These are phyloP conservation scores for Naganishia randhawae DNA, from an alignment of 768 basidiomycete species.

Conservation along the genomic window DNA sequence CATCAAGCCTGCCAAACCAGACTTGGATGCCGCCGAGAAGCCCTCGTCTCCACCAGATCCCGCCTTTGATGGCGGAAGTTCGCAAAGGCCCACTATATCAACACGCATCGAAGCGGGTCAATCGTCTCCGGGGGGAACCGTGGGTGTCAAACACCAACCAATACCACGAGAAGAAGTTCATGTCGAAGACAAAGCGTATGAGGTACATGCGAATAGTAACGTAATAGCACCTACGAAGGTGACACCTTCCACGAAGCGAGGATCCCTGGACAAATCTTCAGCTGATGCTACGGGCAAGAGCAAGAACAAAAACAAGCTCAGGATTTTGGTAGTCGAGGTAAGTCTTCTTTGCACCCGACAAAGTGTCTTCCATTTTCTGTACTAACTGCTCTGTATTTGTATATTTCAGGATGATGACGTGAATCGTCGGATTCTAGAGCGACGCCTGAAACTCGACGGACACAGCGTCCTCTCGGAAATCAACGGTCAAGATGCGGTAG, in stretches of 20 bases:
- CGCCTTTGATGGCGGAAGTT: background rate
- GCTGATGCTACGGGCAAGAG: background rate
- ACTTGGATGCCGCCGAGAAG: slow-evolving; percentile 32
- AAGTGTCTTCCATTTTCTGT: slow-evolving; percentile 19
- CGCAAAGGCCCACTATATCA: no score
- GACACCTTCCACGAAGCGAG: background rate
- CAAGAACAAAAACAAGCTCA: slow-evolving; percentile 38
- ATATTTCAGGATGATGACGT: slow-evolving; percentile 63
- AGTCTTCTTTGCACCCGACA: slow-evolving; percentile 26
- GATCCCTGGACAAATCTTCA: background rate
- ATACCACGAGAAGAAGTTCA: background rate
- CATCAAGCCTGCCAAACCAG: slow-evolving; percentile 37
- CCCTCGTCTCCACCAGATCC: background rate
- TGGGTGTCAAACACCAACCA: background rate
- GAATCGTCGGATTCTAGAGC: slow-evolving; percentile 67
- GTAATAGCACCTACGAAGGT: background rate
- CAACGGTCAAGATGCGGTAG: slow-evolving; percentile 73
- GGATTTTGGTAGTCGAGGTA: slow-evolving; percentile 69
- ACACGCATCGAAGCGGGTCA: background rate
- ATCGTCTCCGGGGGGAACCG: background rate
- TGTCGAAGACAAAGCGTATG: slow-evolving; percentile 12
- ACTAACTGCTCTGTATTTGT: background rate
- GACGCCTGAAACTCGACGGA: slow-evolving; percentile 64
- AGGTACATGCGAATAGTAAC: background rate
- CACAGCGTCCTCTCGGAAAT: slow-evolving; percentile 64